Conservation (phyloP, 495 filamentous ascomycete species). For the Talaromyces trachyspermus region DNA sequence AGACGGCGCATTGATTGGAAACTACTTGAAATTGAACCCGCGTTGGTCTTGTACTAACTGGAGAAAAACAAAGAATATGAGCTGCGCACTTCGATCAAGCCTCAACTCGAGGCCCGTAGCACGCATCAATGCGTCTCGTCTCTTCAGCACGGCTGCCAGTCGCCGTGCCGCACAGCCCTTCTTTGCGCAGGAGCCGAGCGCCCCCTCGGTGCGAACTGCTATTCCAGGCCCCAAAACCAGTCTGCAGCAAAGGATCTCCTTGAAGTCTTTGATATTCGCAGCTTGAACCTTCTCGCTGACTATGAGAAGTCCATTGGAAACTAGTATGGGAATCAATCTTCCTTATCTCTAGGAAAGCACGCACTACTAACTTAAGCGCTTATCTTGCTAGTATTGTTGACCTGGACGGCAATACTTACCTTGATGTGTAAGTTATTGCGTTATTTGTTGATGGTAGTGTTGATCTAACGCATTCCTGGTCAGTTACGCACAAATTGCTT, state of each 20-base stretch:
- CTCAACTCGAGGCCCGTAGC: conserved; percentile 31
- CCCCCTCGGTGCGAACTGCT: conserved; percentile 63
- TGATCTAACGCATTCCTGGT: conserved; percentile 4
- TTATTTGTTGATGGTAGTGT: background rate
- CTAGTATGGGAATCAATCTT: conserved; percentile 33
- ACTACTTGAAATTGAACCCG: too few species aligned
- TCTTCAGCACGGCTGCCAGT: conserved; percentile 34
- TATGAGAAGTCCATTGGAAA: conserved; percentile 62
- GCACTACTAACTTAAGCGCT: conserved; percentile 19
- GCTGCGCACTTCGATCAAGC: conserved; percentile 37
- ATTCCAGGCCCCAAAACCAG: conserved; percentile 79
- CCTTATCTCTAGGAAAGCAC: background rate
- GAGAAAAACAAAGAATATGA: too few species aligned
- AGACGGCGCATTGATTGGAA: too few species aligned
- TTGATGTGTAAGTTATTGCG: conserved; percentile 75
- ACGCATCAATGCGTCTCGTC: conserved; percentile 30
- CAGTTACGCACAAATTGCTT: conserved; percentile 92
- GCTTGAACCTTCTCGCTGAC: conserved; percentile 86
- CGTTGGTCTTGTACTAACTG: too few species aligned
- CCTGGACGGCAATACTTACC: conserved; percentile 60
- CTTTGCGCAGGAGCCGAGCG: conserved; percentile 68
- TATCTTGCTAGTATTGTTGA: conserved; percentile 62
- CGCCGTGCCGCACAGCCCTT: conserved; percentile 44
- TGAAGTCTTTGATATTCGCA: conserved; percentile 87
- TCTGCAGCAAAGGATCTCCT: conserved; percentile 65